phyloP scores from a whole-genome alignment of 371 early-diverging fungal genomes.

The Cokeromyces recurvatus region DNA sequence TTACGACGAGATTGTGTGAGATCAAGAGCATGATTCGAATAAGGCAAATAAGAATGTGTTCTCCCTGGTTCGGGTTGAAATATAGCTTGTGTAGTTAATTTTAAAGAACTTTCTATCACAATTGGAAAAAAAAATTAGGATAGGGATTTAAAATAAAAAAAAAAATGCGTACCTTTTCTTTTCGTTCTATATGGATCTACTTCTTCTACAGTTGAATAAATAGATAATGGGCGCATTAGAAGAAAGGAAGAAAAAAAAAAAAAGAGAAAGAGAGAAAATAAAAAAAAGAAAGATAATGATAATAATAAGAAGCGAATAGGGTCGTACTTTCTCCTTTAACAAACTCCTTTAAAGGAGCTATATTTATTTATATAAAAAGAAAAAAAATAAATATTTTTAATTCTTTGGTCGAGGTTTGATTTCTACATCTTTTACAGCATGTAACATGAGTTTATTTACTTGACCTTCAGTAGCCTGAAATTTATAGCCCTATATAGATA shows the following conservation, averaged over 20 bases:
- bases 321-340: too few relatives aligned
- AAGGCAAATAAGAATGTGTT: conserved; percentile 31
- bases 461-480: conserved; percentile 25
- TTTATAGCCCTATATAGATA: conserved; percentile 14
- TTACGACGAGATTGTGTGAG: conserved; percentile 7
- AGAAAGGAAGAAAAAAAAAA: neutral
- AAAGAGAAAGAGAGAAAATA: too few relatives aligned
- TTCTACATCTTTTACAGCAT: conserved; percentile 22
- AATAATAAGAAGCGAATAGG: too few relatives aligned
- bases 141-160: neutral
- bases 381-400: too few relatives aligned
- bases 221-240: conserved; percentile 6
- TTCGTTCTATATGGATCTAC: conserved; percentile 17
- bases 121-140: neutral
- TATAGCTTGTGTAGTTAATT: conserved; percentile 7
- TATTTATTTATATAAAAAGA: too few relatives aligned
- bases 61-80: conserved; percentile 15
- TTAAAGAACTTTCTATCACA: neutral
- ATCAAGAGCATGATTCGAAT: conserved; percentile 28
- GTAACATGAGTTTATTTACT: conserved; percentile 24
- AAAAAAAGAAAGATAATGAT: too few relatives aligned
- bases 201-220: conserved; percentile 7
- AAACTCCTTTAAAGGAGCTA: too few relatives aligned
- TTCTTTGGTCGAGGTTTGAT: conserved; percentile 15
- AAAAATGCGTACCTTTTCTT: conserved; percentile 3